Evolutionary conservation across 495 filamentous ascomycete genomes (phyloP).

Genomic region (Talaromyces adpressus): DNA sequence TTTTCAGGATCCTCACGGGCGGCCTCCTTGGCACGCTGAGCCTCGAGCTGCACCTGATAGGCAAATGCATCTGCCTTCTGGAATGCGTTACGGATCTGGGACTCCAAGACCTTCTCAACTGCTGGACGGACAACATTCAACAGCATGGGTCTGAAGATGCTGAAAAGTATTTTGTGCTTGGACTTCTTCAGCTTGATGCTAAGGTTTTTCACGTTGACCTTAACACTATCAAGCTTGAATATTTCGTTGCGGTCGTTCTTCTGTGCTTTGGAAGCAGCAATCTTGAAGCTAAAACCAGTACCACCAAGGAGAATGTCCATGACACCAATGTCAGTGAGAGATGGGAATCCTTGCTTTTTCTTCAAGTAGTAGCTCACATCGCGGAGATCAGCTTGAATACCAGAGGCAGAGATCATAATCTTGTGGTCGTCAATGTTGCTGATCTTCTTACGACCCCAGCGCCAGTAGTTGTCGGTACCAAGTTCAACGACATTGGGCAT

Average conservation of each 20-base stretch:
- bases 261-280: constrained; percentile 78
- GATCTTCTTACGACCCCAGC: constrained; percentile 83
- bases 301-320: constrained; percentile 88
- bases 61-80: constrained; percentile 60
- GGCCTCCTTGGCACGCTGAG: constrained; percentile 61
- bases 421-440: constrained; percentile 77
- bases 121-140: constrained; percentile 77
- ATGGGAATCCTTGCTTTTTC: constrained; percentile 91
- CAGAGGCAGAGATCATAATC: constrained; percentile 72
- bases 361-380: constrained; percentile 96
- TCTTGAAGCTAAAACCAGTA: constrained; percentile 83
- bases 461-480: constrained; percentile 88
- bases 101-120: constrained; percentile 80
- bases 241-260: constrained; percentile 70
- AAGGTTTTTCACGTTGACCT: constrained; percentile 76
- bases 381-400: constrained; percentile 58
- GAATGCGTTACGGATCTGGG: constrained; percentile 62
- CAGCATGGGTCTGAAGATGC: constrained; percentile 79
- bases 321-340: constrained; percentile 80
- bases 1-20: constrained; percentile 67
- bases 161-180: constrained; percentile 87
- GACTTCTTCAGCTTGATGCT: constrained; percentile 90
- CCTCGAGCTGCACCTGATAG: constrained; percentile 74
- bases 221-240: constrained; percentile 88
- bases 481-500: constrained; percentile 93